phyloP scores from a whole-genome alignment of 768 basidiomycete genomes.

The Multifurca ochricompacta region DNA sequence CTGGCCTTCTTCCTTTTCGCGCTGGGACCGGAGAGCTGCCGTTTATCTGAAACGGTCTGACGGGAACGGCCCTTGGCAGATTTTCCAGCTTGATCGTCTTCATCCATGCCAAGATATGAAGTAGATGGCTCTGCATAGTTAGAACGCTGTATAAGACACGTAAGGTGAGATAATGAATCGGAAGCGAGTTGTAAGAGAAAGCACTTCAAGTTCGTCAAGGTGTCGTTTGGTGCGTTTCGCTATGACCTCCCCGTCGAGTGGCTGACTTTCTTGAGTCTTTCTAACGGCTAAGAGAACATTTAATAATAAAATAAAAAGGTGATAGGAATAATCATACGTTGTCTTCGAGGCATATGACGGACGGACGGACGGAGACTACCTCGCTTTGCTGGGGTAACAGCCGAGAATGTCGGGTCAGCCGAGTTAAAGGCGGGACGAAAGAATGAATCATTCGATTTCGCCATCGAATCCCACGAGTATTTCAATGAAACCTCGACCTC shows the following conservation, averaged over 20 bases:
- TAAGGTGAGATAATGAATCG: conserved; percentile 8
- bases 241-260: conserved; percentile 55
- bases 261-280: conserved; percentile 36
- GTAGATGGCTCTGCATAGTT: conserved; percentile 61
- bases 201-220: conserved; percentile 79
- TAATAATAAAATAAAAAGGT: neutral
- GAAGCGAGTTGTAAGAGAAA: conserved; percentile 12
- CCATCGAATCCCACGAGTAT: conserved; percentile 21
- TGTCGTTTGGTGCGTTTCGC: conserved; percentile 70
- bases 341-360: conserved; percentile 11
- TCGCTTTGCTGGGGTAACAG: neutral
- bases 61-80: conserved; percentile 61
- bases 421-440: neutral
- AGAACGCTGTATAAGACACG: conserved; percentile 44
- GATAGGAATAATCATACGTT: neutral
- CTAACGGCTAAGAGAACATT: conserved; percentile 33
- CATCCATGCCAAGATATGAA: conserved; percentile 32
- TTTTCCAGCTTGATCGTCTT: conserved; percentile 41
- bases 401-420: conserved; percentile 9
- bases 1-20: conserved; percentile 70
- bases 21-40: conserved; percentile 43
- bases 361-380: neutral
- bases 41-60: conserved; percentile 75
- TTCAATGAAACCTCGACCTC: neutral
- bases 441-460: conserved; percentile 15